phyloP scores from a whole-genome alignment of 495 filamentous ascomycete species.

The Penicillium salamii region DNA sequence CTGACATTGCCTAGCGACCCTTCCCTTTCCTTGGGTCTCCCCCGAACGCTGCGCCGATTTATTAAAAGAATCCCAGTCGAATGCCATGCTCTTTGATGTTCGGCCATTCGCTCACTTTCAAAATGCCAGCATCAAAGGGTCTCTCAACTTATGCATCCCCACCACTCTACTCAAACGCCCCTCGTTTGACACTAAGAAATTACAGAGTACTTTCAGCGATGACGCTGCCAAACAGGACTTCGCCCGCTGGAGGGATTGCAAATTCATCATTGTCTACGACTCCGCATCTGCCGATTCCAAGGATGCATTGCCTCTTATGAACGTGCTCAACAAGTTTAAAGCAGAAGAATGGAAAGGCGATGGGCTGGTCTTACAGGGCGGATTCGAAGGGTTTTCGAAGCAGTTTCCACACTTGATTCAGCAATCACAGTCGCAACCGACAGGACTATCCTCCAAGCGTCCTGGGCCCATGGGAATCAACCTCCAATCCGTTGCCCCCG shows the following conservation, averaged over 20 bases:
- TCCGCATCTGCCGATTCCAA: conserved; percentile 68
- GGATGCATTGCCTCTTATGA: conserved; percentile 72
- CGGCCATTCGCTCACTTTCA: conserved; percentile 81
- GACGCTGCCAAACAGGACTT: conserved; percentile 72
- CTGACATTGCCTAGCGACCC: conserved; percentile 1
- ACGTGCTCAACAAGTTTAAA: conserved; percentile 89
- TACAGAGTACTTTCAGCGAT: conserved; percentile 82
- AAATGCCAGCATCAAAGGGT: conserved; percentile 67
- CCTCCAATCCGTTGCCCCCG: conserved; percentile 61
- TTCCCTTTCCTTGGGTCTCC: conserved; percentile 53
- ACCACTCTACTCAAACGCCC: conserved; percentile 89
- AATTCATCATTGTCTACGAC: conserved; percentile 86
- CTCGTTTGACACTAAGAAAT: conserved; percentile 86
- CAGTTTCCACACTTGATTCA: conserved; percentile 46
- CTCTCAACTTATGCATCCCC: conserved; percentile 91
- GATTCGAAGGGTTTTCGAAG: conserved; percentile 48
- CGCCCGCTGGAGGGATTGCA: conserved; percentile 67
- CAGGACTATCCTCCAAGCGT: conserved; percentile 35
- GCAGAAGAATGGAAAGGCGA: conserved; percentile 78
- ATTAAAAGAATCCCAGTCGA: conserved; percentile 52
- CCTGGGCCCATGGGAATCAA: conserved; percentile 46
- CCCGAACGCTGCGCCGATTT: conserved; percentile 64
- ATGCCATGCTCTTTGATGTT: conserved; percentile 79
- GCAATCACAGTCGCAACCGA: conserved; percentile 20
- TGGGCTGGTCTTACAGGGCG: conserved; percentile 65